phyloP scores from a whole-genome alignment of 768 basidiomycete genomes.

The Leccinum uliginosum region DNA sequence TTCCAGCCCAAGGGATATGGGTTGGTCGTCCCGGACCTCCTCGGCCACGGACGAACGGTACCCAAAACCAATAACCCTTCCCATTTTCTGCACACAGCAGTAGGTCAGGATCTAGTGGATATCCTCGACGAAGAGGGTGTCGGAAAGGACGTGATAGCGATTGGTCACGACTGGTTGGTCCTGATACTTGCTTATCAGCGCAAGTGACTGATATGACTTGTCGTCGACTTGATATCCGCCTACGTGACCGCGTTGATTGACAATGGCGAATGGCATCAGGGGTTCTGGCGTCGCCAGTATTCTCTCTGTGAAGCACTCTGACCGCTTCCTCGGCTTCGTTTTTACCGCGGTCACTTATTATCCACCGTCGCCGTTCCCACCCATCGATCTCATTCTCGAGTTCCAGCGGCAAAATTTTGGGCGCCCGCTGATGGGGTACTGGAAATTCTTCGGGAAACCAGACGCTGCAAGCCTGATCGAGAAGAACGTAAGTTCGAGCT shows the following conservation, averaged over 20 bases:
- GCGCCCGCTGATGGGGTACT: constrained; percentile 40
- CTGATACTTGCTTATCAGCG: neutral
- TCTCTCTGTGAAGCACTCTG: constrained; percentile 34
- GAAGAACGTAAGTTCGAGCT: constrained; percentile 27
- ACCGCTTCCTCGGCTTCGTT: constrained; percentile 39
- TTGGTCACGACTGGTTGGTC: constrained; percentile 40
- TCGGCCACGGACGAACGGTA: constrained; percentile 42
- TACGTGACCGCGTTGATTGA: constrained; percentile 1
- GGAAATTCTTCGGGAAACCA: constrained; percentile 33
- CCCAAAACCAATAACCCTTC: constrained; percentile 35
- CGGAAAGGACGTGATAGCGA: constrained; percentile 26
- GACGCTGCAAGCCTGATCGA: constrained; percentile 32
- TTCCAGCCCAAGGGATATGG: constrained; percentile 40
- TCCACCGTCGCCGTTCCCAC: constrained; percentile 23
- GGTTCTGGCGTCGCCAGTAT: constrained; percentile 33
- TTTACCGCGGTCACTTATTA: constrained; percentile 35
- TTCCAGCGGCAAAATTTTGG: constrained; percentile 27
- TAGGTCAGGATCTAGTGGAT: constrained; percentile 34
- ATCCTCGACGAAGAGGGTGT: constrained; percentile 36
- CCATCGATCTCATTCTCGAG: constrained; percentile 26
- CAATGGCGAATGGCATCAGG: constrained; percentile 22
- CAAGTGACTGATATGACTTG: neutral
- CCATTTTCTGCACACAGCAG: constrained; percentile 24
- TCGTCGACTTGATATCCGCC: neutral
- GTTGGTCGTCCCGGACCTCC: constrained; percentile 43